A percentile compares a stretch with the other conserved stretches of the same genome.
These are phyloP conservation scores for Neonectria neomacrospora DNA, from an alignment of 2,329 filamentous ascomycete species.

Conservation along the genomic window DNA sequence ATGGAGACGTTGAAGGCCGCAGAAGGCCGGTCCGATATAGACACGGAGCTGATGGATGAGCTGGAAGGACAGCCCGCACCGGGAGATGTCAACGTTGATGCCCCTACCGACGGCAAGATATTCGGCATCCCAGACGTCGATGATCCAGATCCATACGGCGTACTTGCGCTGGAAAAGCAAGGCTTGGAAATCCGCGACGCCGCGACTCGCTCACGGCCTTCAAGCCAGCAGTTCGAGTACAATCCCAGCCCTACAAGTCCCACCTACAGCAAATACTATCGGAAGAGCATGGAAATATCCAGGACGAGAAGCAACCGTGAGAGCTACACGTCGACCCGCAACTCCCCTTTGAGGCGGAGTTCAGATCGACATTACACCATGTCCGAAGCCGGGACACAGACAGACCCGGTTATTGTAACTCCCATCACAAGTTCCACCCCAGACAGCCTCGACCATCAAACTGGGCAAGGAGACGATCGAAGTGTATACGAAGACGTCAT, in stretches of 20 bases:
- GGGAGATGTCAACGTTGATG: constrained; percentile 49
- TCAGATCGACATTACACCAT: constrained; percentile 33
- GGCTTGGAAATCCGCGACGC: constrained; percentile 52
- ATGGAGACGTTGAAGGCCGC: constrained; percentile 51
- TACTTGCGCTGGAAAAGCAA: constrained; percentile 50
- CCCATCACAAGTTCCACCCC: constrained; percentile 16
- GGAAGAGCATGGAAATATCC: constrained; percentile 41
- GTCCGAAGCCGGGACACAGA: constrained; percentile 45
- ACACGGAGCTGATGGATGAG: constrained; percentile 47
- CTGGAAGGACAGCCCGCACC: constrained; percentile 50
- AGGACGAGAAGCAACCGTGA: constrained; percentile 36
- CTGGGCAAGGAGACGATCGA: neutral
- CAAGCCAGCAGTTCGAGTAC: constrained; percentile 52
- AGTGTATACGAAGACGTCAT: constrained; percentile 33
- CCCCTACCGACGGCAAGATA: constrained; percentile 38
- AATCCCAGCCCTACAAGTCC: constrained; percentile 51
- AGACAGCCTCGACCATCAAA: neutral
- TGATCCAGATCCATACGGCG: constrained; percentile 54
- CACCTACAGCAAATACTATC: constrained; percentile 50
- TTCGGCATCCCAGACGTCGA: constrained; percentile 53
- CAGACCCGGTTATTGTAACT: constrained; percentile 35
- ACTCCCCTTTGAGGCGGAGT: constrained; percentile 21
- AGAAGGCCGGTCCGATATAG: constrained; percentile 49
- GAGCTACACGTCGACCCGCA: constrained; percentile 35
- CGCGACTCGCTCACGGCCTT: constrained; percentile 48